Base-by-base conservation (phyloP, 768 basidiomycete genomes). In the Pisolithus tinctorius region DNA sequence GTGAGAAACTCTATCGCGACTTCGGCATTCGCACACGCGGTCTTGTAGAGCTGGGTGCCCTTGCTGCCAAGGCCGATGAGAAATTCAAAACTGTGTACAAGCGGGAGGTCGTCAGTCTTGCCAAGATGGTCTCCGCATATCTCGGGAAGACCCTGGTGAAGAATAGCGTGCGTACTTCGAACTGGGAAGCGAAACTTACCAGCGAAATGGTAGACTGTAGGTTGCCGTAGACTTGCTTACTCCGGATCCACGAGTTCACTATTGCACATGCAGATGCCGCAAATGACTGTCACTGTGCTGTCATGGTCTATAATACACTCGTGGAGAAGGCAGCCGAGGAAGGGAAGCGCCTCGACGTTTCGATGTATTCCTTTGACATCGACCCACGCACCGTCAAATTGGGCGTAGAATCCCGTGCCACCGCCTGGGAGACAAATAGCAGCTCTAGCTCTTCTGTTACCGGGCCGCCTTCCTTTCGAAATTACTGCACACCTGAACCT, bases 281-380 rank as follows among this genome's bases (percentile, higher is more conserved):
- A 0, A 79, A 79, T 53, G 78, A 79, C 51, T 75, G 71, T 40
- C 70, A 79, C 52, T 74, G 70, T 40, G 74, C 72, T 4, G 60
- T 80, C 13, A 66, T 70, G 59, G 71, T 78, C 17, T 74, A 76
- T 57, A 65, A 68, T 17, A 61, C 54, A 37, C 47, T 80, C n/a
- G 44, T 66, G 23, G 57, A 50, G 3, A 67, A 72, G 4, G 73
- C 73, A 1, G 43, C 52, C 16, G 48, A 58, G 16, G 37, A 57
- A 10, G 54, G 56, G 20, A 55, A 53, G 27, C 46, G 46, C 26
- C 39, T 72, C 38, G 51, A 58, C 11, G 41, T 52, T 10, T 47
- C 50, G 4, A 51, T 38, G 13, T 70, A 60, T 45, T 67, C 71
- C 4, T 50, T 58, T 17, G 62, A 69, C 27, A 58, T 75, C 13